Conservation (phyloP, 1,284 basidiomycete species). For the Prillingera fragicola region DNA sequence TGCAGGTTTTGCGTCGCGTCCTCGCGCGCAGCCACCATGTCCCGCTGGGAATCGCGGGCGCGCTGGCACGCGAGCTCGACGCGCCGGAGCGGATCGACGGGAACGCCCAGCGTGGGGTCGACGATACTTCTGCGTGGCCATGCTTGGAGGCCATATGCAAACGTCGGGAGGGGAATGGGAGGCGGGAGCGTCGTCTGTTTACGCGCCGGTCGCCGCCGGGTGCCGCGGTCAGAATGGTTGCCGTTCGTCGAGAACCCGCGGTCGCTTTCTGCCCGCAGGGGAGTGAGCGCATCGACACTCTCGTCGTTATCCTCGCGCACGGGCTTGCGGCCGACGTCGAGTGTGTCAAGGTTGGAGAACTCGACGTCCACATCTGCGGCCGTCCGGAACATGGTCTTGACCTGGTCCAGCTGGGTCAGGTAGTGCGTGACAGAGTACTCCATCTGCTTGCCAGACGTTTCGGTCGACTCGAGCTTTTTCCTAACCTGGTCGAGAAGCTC, state of each 20-base stretch:
- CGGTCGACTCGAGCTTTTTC: constrained; percentile 1
- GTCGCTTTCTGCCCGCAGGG: not conserved
- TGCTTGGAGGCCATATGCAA: constrained; percentile 16
- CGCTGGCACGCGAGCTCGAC: constrained; percentile 20
- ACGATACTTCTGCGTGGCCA: constrained; percentile 29
- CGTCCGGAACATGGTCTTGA: constrained; percentile 20
- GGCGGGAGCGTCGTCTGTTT: constrained; percentile 8
- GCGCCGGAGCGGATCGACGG: constrained; percentile 29
- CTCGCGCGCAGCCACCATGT: constrained; percentile 7
- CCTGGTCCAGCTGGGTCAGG: constrained; percentile 28
- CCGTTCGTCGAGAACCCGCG: too few relatives aligned
- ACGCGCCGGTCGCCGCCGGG: constrained; percentile 5
- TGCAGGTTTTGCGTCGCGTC: constrained; percentile 13
- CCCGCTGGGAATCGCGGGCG: constrained; percentile 3
- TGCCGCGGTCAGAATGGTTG: constrained; percentile 1
- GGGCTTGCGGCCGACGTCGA: not conserved
- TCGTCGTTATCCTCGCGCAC: constrained; percentile 3
- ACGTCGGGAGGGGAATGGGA: constrained; percentile 11
- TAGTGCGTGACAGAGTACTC: constrained; percentile 29
- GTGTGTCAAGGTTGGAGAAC: constrained; percentile 20
- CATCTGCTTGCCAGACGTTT: constrained; percentile 15
- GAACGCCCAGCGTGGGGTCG: constrained; percentile 20
- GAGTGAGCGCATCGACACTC: constrained; percentile 4
- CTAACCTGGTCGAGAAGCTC: constrained; percentile 2
- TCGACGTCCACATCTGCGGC: constrained; percentile 27